Percentiles rank a stretch among this genome's conserved stretches.
Conservation (phyloP, 306 rosid genomes). For the Lithocarpus polystachyus region DNA sequence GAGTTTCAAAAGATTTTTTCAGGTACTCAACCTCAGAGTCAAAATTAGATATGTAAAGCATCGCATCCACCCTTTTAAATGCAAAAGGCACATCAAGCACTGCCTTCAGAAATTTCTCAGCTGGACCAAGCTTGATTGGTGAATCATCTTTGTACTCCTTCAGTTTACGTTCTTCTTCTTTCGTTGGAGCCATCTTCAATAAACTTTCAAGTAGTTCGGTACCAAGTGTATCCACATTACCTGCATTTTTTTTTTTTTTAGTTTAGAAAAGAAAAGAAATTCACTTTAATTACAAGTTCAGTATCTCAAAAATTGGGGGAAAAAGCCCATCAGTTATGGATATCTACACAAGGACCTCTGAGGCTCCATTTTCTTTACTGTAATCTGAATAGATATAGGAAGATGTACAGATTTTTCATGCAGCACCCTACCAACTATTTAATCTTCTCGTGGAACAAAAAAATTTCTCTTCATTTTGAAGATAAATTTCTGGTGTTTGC, state of each 20-base stretch:
- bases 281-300: not conserved
- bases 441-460: not conserved
- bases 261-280: not conserved
- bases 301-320: not conserved
- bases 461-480: not conserved
- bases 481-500: not conserved
- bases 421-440: not conserved
- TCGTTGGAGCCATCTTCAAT: conserved; percentile 94
- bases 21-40: conserved; percentile 91
- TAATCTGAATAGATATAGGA: not conserved
- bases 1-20: conserved; percentile 67
- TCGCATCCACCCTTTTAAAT: conserved; percentile 82
- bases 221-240: conserved; percentile 85
- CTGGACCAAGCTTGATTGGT: conserved; percentile 80
- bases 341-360: not conserved
- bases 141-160: conserved; percentile 75
- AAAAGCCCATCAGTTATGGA: not conserved
- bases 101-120: conserved; percentile 91
- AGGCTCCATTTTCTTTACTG: not conserved
- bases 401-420: not conserved
- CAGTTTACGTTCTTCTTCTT: conserved; percentile 93
- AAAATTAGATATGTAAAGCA: conserved; percentile 89
- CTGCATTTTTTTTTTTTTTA: conserved; percentile 29
- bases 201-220: conserved; percentile 85
- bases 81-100: conserved; percentile 93